Conservation (phyloP, 345 rosid species). For the Psidium guajava region DNA sequence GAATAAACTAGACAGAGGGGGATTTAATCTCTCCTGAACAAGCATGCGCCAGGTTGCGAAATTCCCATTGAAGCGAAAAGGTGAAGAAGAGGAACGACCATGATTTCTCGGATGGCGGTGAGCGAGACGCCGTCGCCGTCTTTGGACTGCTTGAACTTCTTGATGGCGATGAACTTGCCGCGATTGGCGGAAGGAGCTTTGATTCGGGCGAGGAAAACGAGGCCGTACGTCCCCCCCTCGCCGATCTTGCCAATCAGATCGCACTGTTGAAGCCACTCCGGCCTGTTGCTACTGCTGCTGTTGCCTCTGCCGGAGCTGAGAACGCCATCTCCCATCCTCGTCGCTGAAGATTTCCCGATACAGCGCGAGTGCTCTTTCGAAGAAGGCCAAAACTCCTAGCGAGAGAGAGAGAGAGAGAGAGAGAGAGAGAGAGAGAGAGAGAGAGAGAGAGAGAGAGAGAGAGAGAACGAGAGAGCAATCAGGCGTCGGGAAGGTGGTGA, state of each 20-base stretch:
- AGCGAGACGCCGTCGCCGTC: conserved; percentile 99
- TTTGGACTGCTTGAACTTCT: conserved; percentile 97
- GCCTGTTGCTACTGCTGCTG: conserved; percentile 29
- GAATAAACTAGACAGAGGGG: background rate
- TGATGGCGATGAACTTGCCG: conserved; percentile 87
- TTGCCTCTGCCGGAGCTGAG: background rate
- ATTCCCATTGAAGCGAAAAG: background rate
- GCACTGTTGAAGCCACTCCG: conserved; percentile 98
- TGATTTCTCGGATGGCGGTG: conserved; percentile 99
- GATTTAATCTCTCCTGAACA: background rate
- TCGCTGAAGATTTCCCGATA: background rate
- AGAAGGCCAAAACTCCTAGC: background rate
- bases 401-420: background rate
- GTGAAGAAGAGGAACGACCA: conserved; percentile 12
- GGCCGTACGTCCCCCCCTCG: conserved; percentile 99
- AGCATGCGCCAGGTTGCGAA: background rate
- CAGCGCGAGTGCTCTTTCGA: background rate
- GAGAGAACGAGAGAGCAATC: background rate
- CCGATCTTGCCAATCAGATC: conserved; percentile 98
- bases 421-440: background rate
- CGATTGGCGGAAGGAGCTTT: conserved; percentile 55
- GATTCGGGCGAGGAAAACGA: conserved; percentile 86
- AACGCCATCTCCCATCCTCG: conserved; percentile 4
- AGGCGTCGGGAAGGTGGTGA: background rate
- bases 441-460: background rate